Conservation (phyloP, 148 eudicot genomes). For the Chenopodium formosanum region DNA sequence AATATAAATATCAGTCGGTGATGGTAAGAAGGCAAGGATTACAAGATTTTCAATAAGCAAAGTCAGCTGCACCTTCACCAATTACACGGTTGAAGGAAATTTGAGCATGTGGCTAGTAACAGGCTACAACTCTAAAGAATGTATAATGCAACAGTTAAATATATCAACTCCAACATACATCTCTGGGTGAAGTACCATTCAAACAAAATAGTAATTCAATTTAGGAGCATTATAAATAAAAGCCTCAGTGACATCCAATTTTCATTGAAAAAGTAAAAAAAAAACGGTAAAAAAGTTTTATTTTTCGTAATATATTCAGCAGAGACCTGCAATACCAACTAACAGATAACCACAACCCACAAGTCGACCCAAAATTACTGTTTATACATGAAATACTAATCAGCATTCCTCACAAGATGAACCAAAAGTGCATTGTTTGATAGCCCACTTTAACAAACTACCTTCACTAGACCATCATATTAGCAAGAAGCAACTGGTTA, state of each 20-base stretch:
- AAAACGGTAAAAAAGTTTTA: neutral
- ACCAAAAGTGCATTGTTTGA: too few species aligned
- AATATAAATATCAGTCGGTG: neutral
- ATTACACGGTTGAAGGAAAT: neutral
- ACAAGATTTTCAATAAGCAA: neutral
- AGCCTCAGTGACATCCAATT: neutral
- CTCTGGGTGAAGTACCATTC: neutral
- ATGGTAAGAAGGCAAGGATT: neutral
- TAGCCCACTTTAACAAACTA: neutral
- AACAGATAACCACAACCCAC: neutral
- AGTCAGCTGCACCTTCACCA: slow-evolving; percentile 1
- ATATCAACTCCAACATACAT: neutral
- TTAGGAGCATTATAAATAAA: neutral
- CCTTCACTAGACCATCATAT: neutral
- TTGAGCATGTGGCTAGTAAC: neutral
- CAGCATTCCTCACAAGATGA: too few species aligned
- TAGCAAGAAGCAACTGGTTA: neutral
- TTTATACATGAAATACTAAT: too few species aligned
- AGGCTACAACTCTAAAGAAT: too few species aligned
- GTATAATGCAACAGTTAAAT: neutral
- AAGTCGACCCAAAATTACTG: neutral
- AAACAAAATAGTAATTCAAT: neutral
- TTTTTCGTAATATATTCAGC: too few species aligned
- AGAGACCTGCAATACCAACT: too few species aligned
- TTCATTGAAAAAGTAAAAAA: neutral